phyloP scores from a whole-genome alignment of 2,329 filamentous ascomycete species.

The Cladosporium sp. region DNA sequence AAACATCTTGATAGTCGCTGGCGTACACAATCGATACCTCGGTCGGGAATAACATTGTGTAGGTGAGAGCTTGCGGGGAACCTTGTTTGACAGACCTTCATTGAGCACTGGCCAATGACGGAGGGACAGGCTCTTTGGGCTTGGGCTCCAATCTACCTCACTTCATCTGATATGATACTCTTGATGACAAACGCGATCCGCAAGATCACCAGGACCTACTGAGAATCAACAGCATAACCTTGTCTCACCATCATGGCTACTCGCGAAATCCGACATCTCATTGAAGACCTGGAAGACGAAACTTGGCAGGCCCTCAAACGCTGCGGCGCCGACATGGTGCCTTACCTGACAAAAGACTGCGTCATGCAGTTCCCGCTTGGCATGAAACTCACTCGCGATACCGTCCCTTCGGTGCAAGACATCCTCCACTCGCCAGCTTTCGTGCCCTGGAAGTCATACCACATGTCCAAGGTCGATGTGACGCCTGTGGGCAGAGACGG shows the following conservation, averaged over 20 bases:
- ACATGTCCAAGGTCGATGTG: slow-evolving; percentile 32
- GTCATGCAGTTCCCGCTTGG: slow-evolving; percentile 33
- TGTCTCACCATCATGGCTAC: neutral
- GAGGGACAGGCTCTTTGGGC: neutral
- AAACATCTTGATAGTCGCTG: neutral
- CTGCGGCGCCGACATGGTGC: slow-evolving; percentile 27
- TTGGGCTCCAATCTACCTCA: neutral
- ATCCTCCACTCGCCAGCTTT: slow-evolving; percentile 32
- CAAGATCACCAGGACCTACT: neutral
- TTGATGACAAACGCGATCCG: neutral
- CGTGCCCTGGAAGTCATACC: slow-evolving; percentile 33
- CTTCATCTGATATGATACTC: neutral
- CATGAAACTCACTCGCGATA: slow-evolving; percentile 30
- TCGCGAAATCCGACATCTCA: slow-evolving; percentile 10
- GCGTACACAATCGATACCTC: neutral
- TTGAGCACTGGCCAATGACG: slow-evolving; percentile 11
- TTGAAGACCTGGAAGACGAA: slow-evolving; percentile 29
- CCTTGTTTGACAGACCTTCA: no score
- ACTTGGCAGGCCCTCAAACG: slow-evolving; percentile 34
- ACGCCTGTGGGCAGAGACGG: slow-evolving; percentile 29
- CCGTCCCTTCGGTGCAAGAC: slow-evolving; percentile 30
- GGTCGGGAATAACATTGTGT: slow-evolving; percentile 2
- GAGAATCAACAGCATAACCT: neutral
- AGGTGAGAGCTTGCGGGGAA: slow-evolving; percentile 5
- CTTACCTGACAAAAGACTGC: slow-evolving; percentile 31